Conservation (phyloP, 202 grass and related monocot species). For the Dendrocalamus latiflorus region DNA sequence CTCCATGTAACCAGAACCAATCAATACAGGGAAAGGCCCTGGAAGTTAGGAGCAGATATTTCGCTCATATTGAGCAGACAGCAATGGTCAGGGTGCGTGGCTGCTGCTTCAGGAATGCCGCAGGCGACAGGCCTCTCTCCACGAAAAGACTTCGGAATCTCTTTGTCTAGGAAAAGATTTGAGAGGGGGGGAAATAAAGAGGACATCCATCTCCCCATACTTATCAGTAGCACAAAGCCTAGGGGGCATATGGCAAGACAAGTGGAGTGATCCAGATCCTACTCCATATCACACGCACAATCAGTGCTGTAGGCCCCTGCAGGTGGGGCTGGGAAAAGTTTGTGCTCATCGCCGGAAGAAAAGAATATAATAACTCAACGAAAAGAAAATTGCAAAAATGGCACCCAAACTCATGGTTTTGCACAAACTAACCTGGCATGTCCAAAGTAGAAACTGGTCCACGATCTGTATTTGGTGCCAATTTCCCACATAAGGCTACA, state of each 20-base stretch:
- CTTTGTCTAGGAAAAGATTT: not conserved
- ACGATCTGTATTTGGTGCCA: not conserved
- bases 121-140: no score
- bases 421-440: not conserved
- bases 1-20: not conserved
- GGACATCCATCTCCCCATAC: not conserved
- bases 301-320: conserved; percentile 6
- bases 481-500: not conserved
- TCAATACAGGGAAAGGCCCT: not conserved
- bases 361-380: not conserved
- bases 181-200: not conserved
- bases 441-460: not conserved
- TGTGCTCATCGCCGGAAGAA: not conserved
- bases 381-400: not conserved
- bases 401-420: not conserved
- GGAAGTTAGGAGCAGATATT: not conserved
- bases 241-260: not conserved
- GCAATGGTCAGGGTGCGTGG: not conserved
- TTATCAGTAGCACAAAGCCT: not conserved
- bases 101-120: not conserved
- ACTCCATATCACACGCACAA: conserved; percentile 15
- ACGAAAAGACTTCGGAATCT: not conserved
- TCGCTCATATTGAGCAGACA: conserved; percentile 1
- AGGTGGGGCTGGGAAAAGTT: not conserved
- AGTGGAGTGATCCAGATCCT: conserved; percentile 6